Evolutionary conservation across 176 grass and related monocot genomes (phyloP).

Genomic region (Hordeum marinum): DNA sequence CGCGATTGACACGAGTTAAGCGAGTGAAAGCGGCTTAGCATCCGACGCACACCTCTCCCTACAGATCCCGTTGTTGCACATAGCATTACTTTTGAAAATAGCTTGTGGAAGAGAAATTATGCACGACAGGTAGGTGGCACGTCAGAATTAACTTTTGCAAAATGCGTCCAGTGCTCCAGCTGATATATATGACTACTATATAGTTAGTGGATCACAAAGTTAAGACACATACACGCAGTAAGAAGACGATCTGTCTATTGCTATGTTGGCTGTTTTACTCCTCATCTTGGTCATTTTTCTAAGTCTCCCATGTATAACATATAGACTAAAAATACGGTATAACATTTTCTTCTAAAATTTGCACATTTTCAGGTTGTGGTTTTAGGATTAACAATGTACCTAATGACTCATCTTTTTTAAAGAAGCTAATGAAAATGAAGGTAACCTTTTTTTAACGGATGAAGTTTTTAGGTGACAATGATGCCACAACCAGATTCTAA

Average conservation of each 20-base stretch:
- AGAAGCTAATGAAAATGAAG: too few species aligned
- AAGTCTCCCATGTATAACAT: not conserved
- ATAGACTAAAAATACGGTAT: too few species aligned
- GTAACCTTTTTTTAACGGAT: too few species aligned
- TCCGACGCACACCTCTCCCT: not conserved
- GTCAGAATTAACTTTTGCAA: not conserved
- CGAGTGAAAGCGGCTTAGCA: not conserved
- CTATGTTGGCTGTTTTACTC: not conserved
- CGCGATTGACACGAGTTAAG: not conserved
- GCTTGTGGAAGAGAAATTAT: not conserved
- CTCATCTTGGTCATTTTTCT: not conserved
- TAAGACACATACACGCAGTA: not conserved
- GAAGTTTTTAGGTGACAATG: too few species aligned
- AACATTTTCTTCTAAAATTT: too few species aligned
- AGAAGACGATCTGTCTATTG: too few species aligned
- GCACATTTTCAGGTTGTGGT: too few species aligned
- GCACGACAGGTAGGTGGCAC: not conserved
- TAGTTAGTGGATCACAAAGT: not conserved
- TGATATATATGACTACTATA: not conserved
- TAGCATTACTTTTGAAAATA: not conserved
- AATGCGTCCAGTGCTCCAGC: not conserved
- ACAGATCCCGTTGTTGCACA: not conserved
- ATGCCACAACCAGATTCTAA: too few species aligned
- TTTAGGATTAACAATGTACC: too few species aligned
- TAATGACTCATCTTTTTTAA: too few species aligned